Evolutionary conservation across 148 eudicot genomes (phyloP), one percentile per base, ranked within the genome.

Genomic region (Rhododendron molle): DNA sequence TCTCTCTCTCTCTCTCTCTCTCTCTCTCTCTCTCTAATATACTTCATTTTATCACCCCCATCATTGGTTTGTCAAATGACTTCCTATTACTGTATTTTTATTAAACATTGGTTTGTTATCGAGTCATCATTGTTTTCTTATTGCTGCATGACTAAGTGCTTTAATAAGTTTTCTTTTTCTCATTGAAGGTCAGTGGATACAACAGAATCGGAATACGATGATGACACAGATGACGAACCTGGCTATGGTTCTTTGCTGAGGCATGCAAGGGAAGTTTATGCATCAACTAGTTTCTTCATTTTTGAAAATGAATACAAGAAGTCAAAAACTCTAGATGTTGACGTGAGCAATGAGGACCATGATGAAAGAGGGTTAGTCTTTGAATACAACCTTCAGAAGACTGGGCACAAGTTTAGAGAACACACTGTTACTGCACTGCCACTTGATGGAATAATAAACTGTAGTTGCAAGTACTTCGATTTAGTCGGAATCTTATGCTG

Each of bases 381-480:
- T 44, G 30, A 78, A 23, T 78, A 78, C 28, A 44, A 20, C n/a
- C 26, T 30, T 44, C 12, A 78, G 9, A 78, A 78, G 52, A 78
- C 23, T 43, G 81, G 34, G 49, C 52, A 43, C 21, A 13, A 20
- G 44, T 78, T 43, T 44, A 78, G 52, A 78, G 28, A 78, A 44
- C 81, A 43, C 52, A 78, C 52, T 8, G 81, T 78, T 40, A 78
- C 81, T 78, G 81, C 81, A 43, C 6, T 4, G 52, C 81, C 81
- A 16, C 12, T 12, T 40, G 81, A 78, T 16, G 81, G 81, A 23
- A 78, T 78, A 43, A 44, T 78, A 44, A 23, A 78, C 20, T 78
- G 81, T 44, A 43, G 81, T 30, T 78, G 81, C 81, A 78, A 78
- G 52, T 78, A 43, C 81, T 78, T 78, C 20, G 32, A 10, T 78